Percentiles rank a stretch among this genome's conserved stretches.
Evolutionary conservation across 108 stramenopile species (phyloP).

Genomic region (Chaetoceros tenuissimus): DNA sequence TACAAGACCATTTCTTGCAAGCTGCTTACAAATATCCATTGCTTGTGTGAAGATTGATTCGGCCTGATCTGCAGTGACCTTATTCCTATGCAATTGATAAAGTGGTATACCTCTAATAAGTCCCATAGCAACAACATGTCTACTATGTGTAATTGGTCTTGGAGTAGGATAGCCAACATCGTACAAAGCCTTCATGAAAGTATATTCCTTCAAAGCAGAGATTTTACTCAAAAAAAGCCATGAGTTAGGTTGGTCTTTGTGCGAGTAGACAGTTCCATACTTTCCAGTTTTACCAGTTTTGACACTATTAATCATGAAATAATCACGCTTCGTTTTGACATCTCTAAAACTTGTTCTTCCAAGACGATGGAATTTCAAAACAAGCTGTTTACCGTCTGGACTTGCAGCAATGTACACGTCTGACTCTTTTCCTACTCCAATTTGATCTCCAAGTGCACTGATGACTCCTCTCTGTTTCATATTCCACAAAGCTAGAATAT

Average conservation of each 20-base stretch:
- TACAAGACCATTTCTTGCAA: conserved; percentile 92
- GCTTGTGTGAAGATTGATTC: conserved; percentile 81
- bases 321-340: conserved; percentile 96
- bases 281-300: conserved; percentile 17
- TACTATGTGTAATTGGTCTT: conserved; percentile 85
- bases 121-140: conserved; percentile 90
- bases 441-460: conserved; percentile 85
- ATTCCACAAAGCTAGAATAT: conserved; percentile 89
- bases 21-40: conserved; percentile 48
- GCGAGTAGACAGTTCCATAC: conserved; percentile 12
- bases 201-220: conserved; percentile 91
- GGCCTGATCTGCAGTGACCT: conserved; percentile 80
- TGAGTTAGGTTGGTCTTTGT: conserved; percentile 50
- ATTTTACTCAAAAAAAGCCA: conserved; percentile 96
- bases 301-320: conserved; percentile 65
- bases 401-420: conserved; percentile 75
- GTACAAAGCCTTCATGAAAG: conserved; percentile 96
- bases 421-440: conserved; percentile 98
- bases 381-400: conserved; percentile 71
- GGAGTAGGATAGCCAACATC: conserved; percentile 93
- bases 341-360: conserved; percentile 96
- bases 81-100: conserved; percentile 77
- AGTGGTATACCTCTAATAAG: conserved; percentile 82
- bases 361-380: conserved; percentile 96
- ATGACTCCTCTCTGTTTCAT: conserved; percentile 76